Evolutionary conservation across 768 basidiomycete species (phyloP).

Genomic region (Hericium coralloides): DNA sequence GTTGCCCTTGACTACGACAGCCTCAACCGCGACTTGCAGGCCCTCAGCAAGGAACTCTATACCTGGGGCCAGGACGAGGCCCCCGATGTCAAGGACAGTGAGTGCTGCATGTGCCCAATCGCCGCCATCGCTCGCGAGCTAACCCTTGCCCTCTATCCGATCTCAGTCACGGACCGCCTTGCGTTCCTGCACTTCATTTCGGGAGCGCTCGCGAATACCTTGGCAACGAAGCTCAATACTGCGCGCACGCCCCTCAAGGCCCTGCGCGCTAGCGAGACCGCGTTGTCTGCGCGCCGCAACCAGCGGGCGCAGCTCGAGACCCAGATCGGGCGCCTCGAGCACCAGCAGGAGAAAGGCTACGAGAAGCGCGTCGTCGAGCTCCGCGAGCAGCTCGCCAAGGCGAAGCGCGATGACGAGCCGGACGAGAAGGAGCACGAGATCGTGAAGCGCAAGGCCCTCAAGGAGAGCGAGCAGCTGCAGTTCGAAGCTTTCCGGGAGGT

Average conservation of each 20-base stretch:
- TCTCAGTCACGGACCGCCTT: slow-evolving; percentile 65
- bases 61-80: slow-evolving; percentile 71
- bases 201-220: slow-evolving; percentile 52
- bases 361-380: slow-evolving; percentile 68
- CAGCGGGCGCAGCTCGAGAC: slow-evolving; percentile 45
- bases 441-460: slow-evolving; percentile 65
- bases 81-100: slow-evolving; percentile 72
- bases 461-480: slow-evolving; percentile 66
- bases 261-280: slow-evolving; percentile 61
- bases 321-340: slow-evolving; percentile 59
- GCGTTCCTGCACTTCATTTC: slow-evolving; percentile 76
- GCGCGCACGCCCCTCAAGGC: slow-evolving; percentile 63
- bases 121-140: not conserved
- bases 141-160: not conserved
- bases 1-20: slow-evolving; percentile 67
- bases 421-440: slow-evolving; percentile 66
- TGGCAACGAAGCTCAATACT: slow-evolving; percentile 53
- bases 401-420: slow-evolving; percentile 51
- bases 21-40: slow-evolving; percentile 54
- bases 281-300: slow-evolving; percentile 52
- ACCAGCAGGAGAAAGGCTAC: slow-evolving; percentile 51
- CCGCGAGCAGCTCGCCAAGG: slow-evolving; percentile 56
- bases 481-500: slow-evolving; percentile 84
- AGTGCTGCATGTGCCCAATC: not conserved
- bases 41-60: slow-evolving; percentile 78